Percentiles rank a stretch among this genome's conserved stretches.
Evolutionary conservation across 306 rosid genomes (phyloP).

Genomic region (Casuarina equisetifolia): DNA sequence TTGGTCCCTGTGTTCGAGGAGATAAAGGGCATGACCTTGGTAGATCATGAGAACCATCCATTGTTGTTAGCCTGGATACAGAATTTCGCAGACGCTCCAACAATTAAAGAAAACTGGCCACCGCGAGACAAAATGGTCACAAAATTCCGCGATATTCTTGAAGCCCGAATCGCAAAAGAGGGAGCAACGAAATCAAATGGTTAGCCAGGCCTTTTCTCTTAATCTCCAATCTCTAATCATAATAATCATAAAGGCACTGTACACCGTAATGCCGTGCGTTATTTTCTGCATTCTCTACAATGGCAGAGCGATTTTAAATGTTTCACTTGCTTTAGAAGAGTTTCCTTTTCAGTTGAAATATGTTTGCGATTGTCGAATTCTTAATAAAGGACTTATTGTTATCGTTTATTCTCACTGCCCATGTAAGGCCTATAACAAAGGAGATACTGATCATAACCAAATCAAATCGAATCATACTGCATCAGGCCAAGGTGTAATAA

Average conservation of each 20-base stretch:
- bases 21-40: slow-evolving; percentile 3
- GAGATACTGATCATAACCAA: too few species aligned
- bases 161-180: not conserved
- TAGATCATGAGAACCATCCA: slow-evolving; percentile 23
- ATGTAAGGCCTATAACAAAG: too few species aligned
- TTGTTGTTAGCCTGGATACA: slow-evolving; percentile 21
- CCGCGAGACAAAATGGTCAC: slow-evolving; percentile 27
- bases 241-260: not conserved
- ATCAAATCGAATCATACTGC: too few species aligned
- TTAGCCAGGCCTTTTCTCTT: not conserved
- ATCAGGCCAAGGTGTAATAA: too few species aligned
- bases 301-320: too few species aligned
- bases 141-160: slow-evolving; percentile 11
- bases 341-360: too few species aligned
- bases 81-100: slow-evolving; percentile 26
- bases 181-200: not conserved
- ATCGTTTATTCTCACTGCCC: too few species aligned
- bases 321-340: too few species aligned
- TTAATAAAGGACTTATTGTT: too few species aligned
- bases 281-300: not conserved
- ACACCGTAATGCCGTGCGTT: too few species aligned
- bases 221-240: not conserved
- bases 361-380: too few species aligned
- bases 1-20: slow-evolving; percentile 5
- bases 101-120: slow-evolving; percentile 36